These are phyloP conservation scores for Straminergon stramineum DNA, from an alignment of 225 moss, liverwort and hornwort species.

Conservation along the genomic window DNA sequence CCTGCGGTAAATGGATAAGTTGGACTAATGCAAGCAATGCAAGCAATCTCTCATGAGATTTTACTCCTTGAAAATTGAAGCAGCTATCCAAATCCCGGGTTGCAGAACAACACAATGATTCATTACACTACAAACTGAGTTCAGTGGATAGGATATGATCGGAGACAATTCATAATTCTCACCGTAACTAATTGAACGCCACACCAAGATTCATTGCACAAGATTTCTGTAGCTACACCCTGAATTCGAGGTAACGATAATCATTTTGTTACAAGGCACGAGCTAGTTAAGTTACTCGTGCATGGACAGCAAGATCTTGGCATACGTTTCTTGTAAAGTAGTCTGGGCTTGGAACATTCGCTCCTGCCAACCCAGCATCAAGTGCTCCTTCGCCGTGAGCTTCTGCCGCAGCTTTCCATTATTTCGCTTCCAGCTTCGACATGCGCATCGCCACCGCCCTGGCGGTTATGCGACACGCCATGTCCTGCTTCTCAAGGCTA, in stretches of 20 bases:
- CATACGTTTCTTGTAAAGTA: slow-evolving; percentile 59
- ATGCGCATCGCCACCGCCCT: slow-evolving; percentile 57
- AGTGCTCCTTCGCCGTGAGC: slow-evolving; percentile 67
- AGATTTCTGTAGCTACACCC: not conserved
- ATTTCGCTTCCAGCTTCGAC: slow-evolving; percentile 70
- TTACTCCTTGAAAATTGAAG: not conserved
- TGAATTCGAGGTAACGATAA: not conserved
- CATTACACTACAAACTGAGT: not conserved
- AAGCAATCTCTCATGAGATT: not conserved
- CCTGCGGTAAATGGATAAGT: not conserved
- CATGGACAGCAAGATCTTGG: slow-evolving; percentile 49
- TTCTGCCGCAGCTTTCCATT: slow-evolving; percentile 62
- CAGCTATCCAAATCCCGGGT: not conserved
- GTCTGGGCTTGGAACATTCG: slow-evolving; percentile 46
- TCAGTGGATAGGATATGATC: not conserved
- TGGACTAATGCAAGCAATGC: not conserved
- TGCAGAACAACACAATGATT: not conserved
- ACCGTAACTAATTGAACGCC: not conserved
- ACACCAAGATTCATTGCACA: not conserved
- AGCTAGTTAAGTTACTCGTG: slow-evolving; percentile 27
- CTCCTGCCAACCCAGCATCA: slow-evolving; percentile 54
- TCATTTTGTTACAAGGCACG: not conserved
- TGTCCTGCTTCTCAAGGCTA: slow-evolving; percentile 55
- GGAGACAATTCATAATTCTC: not conserved
- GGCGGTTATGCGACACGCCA: slow-evolving; percentile 72